phyloP scores from a whole-genome alignment of 768 basidiomycete genomes.

The Pleurotus eryngii region DNA sequence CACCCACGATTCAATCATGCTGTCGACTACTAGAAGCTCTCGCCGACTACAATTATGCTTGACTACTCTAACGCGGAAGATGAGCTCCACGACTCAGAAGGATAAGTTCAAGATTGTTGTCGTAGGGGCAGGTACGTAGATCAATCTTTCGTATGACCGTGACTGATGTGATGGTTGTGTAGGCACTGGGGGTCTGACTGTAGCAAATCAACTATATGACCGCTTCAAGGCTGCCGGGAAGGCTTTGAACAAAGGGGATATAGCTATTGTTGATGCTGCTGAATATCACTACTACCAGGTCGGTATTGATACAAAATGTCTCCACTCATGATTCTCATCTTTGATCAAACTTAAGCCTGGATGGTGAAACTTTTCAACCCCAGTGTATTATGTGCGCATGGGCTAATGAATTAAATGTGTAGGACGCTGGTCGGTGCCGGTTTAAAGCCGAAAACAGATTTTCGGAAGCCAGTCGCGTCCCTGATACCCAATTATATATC shows the following conservation, averaged over 20 bases:
- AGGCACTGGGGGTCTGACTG: conserved; percentile 82
- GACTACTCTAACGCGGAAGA: conserved; percentile 19
- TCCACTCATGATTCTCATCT: not conserved
- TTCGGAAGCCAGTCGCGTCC: conserved; percentile 59
- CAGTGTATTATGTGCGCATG: not conserved
- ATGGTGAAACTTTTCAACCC: conserved; percentile 52
- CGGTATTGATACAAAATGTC: conserved; percentile 12
- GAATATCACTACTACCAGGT: conserved; percentile 86
- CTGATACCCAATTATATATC: conserved; percentile 75
- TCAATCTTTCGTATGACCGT: not conserved
- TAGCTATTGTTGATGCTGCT: conserved; percentile 82
- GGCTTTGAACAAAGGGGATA: conserved; percentile 66
- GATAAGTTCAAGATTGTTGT: conserved; percentile 81
- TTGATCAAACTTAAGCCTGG: conserved; percentile 64
- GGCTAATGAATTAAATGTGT: conserved; percentile 8
- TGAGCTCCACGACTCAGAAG: conserved; percentile 36
- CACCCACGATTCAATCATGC: conserved; percentile 8
- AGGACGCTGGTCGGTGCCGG: conserved; percentile 96
- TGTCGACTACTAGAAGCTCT: conserved; percentile 9
- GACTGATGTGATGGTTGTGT: conserved; percentile 9
- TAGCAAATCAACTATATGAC: conserved; percentile 85
- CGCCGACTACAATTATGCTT: not conserved
- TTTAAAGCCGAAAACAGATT: conserved; percentile 65
- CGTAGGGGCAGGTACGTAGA: conserved; percentile 74
- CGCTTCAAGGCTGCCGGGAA: conserved; percentile 72